Evolutionary conservation across 2,329 filamentous ascomycete species (phyloP), one percentile per base, ranked within the genome.

Genomic region (Penicillium vulpinum): DNA sequence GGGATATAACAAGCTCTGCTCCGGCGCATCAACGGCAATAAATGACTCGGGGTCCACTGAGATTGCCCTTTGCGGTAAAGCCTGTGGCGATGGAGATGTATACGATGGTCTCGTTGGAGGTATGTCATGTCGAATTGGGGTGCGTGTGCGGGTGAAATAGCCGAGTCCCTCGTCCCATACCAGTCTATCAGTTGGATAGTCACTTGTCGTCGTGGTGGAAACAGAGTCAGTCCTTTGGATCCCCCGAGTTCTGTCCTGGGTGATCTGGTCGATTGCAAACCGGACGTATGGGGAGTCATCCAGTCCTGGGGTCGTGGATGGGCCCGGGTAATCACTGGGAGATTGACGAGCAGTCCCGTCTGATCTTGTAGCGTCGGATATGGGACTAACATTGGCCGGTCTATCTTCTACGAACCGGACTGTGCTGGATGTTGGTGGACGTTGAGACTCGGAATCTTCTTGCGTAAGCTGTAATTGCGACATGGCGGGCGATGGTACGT

Each of bases 241-340:
- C 10, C 82, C 81, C 56, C 79, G 76, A 6, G 86, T 80, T 58
- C 90, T 86, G 56, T 87, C 87, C 67, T 89, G 82, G 6, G 91
- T 95, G 64, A 97, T 79, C 61, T 93, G 91, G 62, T 96, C 90
- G 61, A 97, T 85, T 39, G 93, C 92, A 72, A 94, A 95, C 62
- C 89, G 89, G 61, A 97, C 90, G 73, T 92, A 96, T 0, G 91
- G 92, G 9, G 87, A 89, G 68, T 96, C 89, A 68, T 96, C 92
- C 38, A 91, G 80, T 10, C 88, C 90, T 0, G 92, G 92, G 0
- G 90, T 93, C 3, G 81, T 78, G 13, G 80, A 77, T 50, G 77
- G 77, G 16, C 72, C 63, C 41, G 66, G 62, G 62, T 72, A 67
- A 40, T 71, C 70, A 21, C 59, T 61, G 6, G 69, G 63, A 6